phyloP scores from a whole-genome alignment of 2,329 filamentous ascomycete genomes.

The Verticillium dahliae region DNA sequence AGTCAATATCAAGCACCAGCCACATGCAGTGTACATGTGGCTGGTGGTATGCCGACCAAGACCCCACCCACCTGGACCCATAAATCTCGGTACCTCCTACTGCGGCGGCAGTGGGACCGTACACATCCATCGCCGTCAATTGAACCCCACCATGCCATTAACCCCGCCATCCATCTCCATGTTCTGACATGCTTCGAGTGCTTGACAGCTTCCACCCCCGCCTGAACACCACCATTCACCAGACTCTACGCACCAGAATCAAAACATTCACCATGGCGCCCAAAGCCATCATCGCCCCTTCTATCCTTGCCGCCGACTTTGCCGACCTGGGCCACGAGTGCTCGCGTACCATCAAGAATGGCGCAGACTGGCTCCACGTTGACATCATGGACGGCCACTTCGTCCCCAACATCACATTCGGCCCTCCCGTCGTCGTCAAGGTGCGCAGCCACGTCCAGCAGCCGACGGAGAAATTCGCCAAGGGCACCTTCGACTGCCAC shows the following conservation, averaged over 20 bases:
- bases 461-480: constrained; percentile 62
- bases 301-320: constrained; percentile 97
- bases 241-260: neutral
- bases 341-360: constrained; percentile 74
- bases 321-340: constrained; percentile 82
- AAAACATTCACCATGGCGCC: constrained; percentile 60
- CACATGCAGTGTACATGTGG: too few relatives aligned
- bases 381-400: constrained; percentile 98
- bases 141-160: too few relatives aligned
- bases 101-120: too few relatives aligned
- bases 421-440: constrained; percentile 89
- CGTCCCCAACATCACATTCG: constrained; percentile 97
- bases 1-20: too few relatives aligned
- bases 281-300: constrained; percentile 89
- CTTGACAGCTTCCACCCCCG: too few relatives aligned
- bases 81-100: too few relatives aligned
- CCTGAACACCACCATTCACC: neutral
- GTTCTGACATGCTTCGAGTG: too few relatives aligned
- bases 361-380: constrained; percentile 89
- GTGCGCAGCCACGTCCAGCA: constrained; percentile 80
- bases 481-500: constrained; percentile 97
- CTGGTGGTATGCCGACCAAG: too few relatives aligned
- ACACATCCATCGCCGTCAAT: too few relatives aligned
- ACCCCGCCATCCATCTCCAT: too few relatives aligned
- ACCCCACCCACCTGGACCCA: too few relatives aligned